These are phyloP conservation scores for Solanum gracilifrons DNA, from an alignment of 257 asterid genomes.

Conservation along the genomic window DNA sequence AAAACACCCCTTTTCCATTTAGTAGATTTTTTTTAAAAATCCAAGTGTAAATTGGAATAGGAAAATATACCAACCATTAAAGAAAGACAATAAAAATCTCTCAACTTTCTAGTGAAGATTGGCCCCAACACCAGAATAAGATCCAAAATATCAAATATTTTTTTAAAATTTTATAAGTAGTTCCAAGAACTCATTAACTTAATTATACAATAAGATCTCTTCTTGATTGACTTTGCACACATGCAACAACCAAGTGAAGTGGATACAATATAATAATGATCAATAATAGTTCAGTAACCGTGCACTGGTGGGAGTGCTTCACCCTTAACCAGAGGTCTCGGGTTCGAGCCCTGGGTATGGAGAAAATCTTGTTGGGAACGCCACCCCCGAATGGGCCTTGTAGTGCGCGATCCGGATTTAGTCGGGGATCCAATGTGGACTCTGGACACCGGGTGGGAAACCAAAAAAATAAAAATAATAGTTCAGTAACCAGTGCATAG, in stretches of 20 bases:
- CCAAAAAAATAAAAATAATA: neutral
- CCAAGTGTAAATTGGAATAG: neutral
- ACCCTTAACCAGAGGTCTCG: neutral
- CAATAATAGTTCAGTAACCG: neutral
- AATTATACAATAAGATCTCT: neutral
- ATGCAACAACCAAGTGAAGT: neutral
- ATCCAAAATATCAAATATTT: neutral
- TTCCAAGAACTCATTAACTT: neutral
- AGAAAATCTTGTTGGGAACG: neutral
- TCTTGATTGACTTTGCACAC: neutral
- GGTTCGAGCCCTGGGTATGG: neutral
- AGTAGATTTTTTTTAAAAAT: neutral
- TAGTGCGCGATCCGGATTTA: neutral
- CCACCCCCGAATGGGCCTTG: neutral
- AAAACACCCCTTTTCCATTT: neutral
- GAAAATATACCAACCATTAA: neutral
- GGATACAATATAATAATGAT: neutral
- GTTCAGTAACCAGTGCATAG: neutral
- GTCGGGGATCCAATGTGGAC: neutral
- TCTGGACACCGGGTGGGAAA: neutral
- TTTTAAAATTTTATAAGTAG: neutral
- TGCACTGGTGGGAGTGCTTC: neutral
- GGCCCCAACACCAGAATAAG: neutral
- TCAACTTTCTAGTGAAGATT: neutral
- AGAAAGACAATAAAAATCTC: neutral